Evolutionary conservation across 495 filamentous ascomycete genomes (phyloP), one percentile per base, ranked within the genome.

Genomic region (Durotheca rogersii): DNA sequence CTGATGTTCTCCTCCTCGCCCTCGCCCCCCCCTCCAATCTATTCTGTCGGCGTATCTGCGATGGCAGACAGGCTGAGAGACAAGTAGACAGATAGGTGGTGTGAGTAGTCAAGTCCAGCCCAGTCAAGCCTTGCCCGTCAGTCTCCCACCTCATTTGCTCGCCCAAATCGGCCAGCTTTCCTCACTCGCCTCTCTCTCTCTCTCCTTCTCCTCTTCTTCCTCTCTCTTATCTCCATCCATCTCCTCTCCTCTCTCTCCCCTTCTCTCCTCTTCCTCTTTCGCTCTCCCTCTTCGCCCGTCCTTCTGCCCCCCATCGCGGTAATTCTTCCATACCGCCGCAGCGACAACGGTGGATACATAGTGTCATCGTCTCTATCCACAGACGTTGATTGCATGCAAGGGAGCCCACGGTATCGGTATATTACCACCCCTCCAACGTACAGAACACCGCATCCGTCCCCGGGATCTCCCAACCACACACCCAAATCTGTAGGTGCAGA

Each of bases 341-440:
- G 39, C 45, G 27, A 17, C 44, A 33, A n/a, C 39, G 35, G 30
- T 48, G 48, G 39, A 53, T 32, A 39, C 51, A 40, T 41, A 41
- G 41, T 47, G 32, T 48, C 35, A 23, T 21, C 37, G 36, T 9
- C 39, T 57, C 34, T 33, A 42, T 51, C 38, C 23, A 57, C 47
- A 41, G 41, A 38, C 31, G 41, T 47, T 53, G 41, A 59, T 59
- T 53, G 50, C 44, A 48, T 49, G 56, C 50, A 59, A 59, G 56
- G 56, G 56, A 53, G 30, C 21, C 56, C 50, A 53, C 49, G 45
- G 45, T 33, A 50, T 50, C 35, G 49, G 49, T 58, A 48, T 49
- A 49, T 47, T 47, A 56, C 33, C 47, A 43, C 51, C 36, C 30
- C 44, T 41, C 46, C 41, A 39, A 52, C 39, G 3, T 52, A 20